phyloP scores from a whole-genome alignment of 2,329 filamentous ascomycete genomes.

The Trichoderma koningiopsis region DNA sequence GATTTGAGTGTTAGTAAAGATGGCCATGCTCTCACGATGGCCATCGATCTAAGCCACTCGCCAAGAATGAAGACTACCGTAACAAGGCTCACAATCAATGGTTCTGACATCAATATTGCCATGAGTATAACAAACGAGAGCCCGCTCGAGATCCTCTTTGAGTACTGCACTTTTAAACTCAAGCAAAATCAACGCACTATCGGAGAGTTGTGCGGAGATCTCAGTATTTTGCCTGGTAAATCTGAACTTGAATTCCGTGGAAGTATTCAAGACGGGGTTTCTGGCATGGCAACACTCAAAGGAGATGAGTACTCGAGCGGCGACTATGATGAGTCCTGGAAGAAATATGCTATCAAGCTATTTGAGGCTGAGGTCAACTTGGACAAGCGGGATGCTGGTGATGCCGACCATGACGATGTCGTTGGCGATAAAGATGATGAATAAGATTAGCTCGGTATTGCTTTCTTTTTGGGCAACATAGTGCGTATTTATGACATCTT shows the following conservation, averaged over 20 bases:
- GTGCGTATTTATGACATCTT: too few species aligned
- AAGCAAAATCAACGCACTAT: neutral
- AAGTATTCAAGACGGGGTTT: neutral
- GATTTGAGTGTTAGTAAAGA: neutral
- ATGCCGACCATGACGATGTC: too few species aligned
- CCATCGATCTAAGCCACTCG: neutral
- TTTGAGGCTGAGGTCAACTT: neutral
- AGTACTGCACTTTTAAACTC: neutral
- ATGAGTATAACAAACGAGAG: neutral
- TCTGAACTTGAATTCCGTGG: neutral
- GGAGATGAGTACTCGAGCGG: neutral
- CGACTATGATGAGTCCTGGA: neutral
- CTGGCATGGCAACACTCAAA: neutral
- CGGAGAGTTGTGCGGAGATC: neutral
- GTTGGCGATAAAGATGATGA: neutral
- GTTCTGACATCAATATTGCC: neutral
- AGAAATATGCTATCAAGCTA: neutral
- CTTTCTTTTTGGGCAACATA: too few species aligned
- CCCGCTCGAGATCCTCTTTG: neutral
- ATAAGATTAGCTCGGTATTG: neutral
- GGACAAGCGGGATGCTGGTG: neutral
- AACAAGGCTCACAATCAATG: neutral
- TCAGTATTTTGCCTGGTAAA: neutral
- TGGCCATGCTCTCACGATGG: neutral
- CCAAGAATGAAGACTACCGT: neutral